phyloP scores from a whole-genome alignment of 768 basidiomycete species.

The Cystofilobasidium ferigula region DNA sequence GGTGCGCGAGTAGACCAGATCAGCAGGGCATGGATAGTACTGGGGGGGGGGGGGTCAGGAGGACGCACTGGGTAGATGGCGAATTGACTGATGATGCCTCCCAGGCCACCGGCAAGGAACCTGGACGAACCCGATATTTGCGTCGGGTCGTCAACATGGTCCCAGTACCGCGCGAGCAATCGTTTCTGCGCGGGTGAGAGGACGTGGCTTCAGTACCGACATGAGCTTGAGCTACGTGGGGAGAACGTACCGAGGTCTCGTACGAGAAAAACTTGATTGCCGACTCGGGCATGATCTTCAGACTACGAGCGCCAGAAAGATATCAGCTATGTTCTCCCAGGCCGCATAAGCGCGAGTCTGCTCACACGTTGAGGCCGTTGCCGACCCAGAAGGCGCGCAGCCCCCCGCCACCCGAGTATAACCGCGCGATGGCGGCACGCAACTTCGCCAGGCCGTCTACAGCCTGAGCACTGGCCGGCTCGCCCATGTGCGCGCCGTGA shows the following conservation, averaged over 20 bases:
- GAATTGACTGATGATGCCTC: slow-evolving; percentile 85
- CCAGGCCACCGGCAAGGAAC: slow-evolving; percentile 89
- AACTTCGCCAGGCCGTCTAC: slow-evolving; percentile 42
- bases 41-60: too few species aligned
- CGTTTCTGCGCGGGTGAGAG: slow-evolving; percentile 65
- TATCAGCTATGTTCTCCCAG: neutral
- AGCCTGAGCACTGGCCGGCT: neutral
- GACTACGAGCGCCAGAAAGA: neutral
- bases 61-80: slow-evolving; percentile 25
- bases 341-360: neutral
- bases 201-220: slow-evolving; percentile 3
- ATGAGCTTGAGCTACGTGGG: neutral
- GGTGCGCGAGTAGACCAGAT: slow-evolving; percentile 27
- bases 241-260: slow-evolving; percentile 61
- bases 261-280: slow-evolving; percentile 97
- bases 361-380: slow-evolving; percentile 60
- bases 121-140: slow-evolving; percentile 84
- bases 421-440: slow-evolving; percentile 57
- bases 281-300: slow-evolving; percentile 50
- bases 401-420: slow-evolving; percentile 76
- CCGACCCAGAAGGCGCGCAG: slow-evolving; percentile 95
- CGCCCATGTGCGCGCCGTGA: slow-evolving; percentile 1
- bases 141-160: slow-evolving; percentile 74
- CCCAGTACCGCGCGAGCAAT: slow-evolving; percentile 80
- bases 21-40: too few species aligned